A percentile compares a stretch with the other conserved stretches of the same genome.
Evolutionary conservation across 306 rosid genomes (phyloP).

Genomic region (Gastrolobium villosum): DNA sequence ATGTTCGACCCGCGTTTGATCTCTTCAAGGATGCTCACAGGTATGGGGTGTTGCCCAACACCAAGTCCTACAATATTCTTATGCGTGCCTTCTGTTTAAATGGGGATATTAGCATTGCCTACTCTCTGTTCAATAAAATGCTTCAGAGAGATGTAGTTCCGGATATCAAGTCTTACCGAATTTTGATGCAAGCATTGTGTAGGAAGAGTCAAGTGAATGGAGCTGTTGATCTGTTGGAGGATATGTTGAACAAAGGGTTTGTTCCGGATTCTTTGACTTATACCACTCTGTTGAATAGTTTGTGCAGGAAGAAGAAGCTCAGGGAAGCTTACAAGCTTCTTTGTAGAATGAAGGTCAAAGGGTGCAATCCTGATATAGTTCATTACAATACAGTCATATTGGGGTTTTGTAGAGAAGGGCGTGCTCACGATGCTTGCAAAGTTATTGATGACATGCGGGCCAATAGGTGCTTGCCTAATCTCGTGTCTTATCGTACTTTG

Average conservation of each 20-base stretch:
- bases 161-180: slow-evolving; percentile 78
- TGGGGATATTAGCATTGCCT: slow-evolving; percentile 82
- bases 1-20: slow-evolving; percentile 64
- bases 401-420: slow-evolving; percentile 90
- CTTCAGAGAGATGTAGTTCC: slow-evolving; percentile 72
- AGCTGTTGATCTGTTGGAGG: slow-evolving; percentile 81
- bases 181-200: slow-evolving; percentile 88
- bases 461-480: slow-evolving; percentile 83
- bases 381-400: slow-evolving; percentile 81
- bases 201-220: slow-evolving; percentile 84
- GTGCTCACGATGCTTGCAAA: slow-evolving; percentile 77
- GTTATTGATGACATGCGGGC: slow-evolving; percentile 77
- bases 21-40: slow-evolving; percentile 77
- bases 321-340: slow-evolving; percentile 93
- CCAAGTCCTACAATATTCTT: slow-evolving; percentile 75
- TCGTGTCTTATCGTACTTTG: slow-evolving; percentile 79
- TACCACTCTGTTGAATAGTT: slow-evolving; percentile 86
- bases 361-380: slow-evolving; percentile 89
- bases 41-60: slow-evolving; percentile 63
- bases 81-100: slow-evolving; percentile 73
- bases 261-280: slow-evolving; percentile 84
- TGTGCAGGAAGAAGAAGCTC: slow-evolving; percentile 91
- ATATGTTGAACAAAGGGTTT: slow-evolving; percentile 91
- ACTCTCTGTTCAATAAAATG: slow-evolving; percentile 85
- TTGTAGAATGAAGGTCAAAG: slow-evolving; percentile 95